These are phyloP conservation scores for Brassica hybrid DNA, from an alignment of 441 rosid genomes.

Conservation along the genomic window DNA sequence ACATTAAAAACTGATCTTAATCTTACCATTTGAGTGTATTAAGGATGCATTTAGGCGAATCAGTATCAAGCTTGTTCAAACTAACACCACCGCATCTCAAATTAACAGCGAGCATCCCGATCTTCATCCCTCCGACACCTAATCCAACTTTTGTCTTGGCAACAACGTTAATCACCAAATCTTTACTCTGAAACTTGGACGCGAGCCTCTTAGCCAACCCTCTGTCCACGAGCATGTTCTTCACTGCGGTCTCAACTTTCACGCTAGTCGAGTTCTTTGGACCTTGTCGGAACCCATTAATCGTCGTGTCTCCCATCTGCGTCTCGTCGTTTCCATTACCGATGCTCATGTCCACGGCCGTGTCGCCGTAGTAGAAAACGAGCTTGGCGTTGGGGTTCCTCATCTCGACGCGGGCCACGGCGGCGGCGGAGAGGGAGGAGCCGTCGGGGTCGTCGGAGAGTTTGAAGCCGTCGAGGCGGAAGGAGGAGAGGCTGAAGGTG, in stretches of 20 bases:
- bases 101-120: slow-evolving; percentile 52
- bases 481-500: slow-evolving; percentile 59
- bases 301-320: slow-evolving; percentile 44
- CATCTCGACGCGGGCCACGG: slow-evolving; percentile 54
- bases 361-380: slow-evolving; percentile 50
- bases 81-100: slow-evolving; percentile 54
- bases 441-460: slow-evolving; percentile 53
- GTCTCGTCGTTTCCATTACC: slow-evolving; percentile 41
- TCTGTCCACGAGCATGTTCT: slow-evolving; percentile 45
- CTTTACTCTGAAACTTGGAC: slow-evolving; percentile 40
- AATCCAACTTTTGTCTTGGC: slow-evolving; percentile 58
- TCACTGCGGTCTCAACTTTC: slow-evolving; percentile 53
- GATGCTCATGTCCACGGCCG: slow-evolving; percentile 41
- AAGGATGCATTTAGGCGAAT: slow-evolving; percentile 60
- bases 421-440: slow-evolving; percentile 46
- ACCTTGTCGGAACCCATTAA: slow-evolving; percentile 54
- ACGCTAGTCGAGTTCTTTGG: slow-evolving; percentile 53
- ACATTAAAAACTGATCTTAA: not conserved
- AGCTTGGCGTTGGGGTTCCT: slow-evolving; percentile 61
- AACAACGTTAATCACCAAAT: slow-evolving; percentile 51
- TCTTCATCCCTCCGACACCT: slow-evolving; percentile 40
- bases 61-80: slow-evolving; percentile 51
- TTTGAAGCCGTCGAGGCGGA: slow-evolving; percentile 51
- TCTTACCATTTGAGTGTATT: slow-evolving; percentile 58
- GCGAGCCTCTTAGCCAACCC: slow-evolving; percentile 43